Percentiles rank a stretch among this genome's conserved stretches.
These are phyloP conservation scores for Candida yuanshanica DNA, from an alignment of 805 yeast genomes.

Conservation along the genomic window DNA sequence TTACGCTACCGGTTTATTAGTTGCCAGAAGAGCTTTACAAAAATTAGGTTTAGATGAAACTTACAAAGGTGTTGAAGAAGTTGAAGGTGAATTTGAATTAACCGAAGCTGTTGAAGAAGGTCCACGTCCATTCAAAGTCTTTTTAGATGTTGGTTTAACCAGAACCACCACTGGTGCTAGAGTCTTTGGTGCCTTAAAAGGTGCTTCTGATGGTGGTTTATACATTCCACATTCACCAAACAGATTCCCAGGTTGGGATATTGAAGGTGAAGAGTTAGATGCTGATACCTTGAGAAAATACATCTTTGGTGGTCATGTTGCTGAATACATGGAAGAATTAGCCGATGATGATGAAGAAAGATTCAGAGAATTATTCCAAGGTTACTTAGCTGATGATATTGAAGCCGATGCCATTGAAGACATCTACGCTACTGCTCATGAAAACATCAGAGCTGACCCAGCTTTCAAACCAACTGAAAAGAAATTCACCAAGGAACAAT, in stretches of 20 bases:
- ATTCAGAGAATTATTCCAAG: conserved; percentile 92
- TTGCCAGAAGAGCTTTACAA: conserved; percentile 98
- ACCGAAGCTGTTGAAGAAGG: conserved; percentile 99
- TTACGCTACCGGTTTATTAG: conserved; percentile 96
- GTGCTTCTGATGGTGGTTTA: conserved; percentile 99
- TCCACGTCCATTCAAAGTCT: conserved; percentile 99
- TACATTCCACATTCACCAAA: conserved; percentile 98
- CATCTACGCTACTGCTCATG: conserved; percentile 91
- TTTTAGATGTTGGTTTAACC: conserved; percentile 98
- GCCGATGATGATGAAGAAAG: conserved; percentile 99
- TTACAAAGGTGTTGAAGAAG: conserved; percentile 98
- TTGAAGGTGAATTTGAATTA: conserved; percentile 97
- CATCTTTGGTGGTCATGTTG: conserved; percentile 99
- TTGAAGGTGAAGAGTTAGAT: conserved; percentile 96
- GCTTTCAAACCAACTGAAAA: conserved; percentile 79
- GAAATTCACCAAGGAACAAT: conserved; percentile 96
- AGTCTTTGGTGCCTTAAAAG: conserved; percentile 98
- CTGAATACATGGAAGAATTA: conserved; percentile 99
- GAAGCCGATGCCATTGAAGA: conserved; percentile 98
- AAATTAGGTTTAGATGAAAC: conserved; percentile 98
- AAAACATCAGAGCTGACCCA: conserved; percentile 95
- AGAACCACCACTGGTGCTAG: conserved; percentile 99
- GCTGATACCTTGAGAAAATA: conserved; percentile 96
- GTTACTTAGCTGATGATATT: conserved; percentile 93
- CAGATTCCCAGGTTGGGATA: conserved; percentile 99